Conservation (phyloP, 352 stramenopile species). For the Stephanocyclus meneghinianus region DNA sequence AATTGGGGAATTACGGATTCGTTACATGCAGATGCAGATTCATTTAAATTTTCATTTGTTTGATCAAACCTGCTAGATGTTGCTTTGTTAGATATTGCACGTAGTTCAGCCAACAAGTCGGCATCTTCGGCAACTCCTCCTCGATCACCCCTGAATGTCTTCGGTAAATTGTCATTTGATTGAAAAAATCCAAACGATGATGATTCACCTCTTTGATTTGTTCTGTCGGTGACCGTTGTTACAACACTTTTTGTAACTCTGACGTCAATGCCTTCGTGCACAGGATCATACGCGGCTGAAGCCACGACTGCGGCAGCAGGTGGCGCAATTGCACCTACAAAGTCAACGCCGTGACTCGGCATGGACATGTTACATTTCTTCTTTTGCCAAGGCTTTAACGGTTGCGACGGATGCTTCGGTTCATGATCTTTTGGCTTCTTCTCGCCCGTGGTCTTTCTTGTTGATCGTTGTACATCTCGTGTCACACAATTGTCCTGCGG, state of each 20-base stretch:
- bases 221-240: no score
- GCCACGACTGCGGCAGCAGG: neutral
- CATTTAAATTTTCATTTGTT: no score
- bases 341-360: constrained; percentile 8
- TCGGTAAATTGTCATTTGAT: constrained; percentile 20
- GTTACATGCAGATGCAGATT: no score
- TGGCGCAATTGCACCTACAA: constrained; percentile 29
- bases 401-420: neutral
- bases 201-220: neutral
- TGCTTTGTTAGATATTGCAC: no score
- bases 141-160: constrained; percentile 60
- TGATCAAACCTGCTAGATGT: no score
- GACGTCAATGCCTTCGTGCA: no score
- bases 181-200: constrained; percentile 1
- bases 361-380: neutral
- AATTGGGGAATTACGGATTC: no score
- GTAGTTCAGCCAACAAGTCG: constrained; percentile 53
- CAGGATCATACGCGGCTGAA: neutral
- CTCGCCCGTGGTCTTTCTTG: neutral
- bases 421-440: constrained; percentile 4
- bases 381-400: neutral
- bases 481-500: constrained; percentile 3
- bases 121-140: constrained; percentile 67
- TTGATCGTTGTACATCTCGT: constrained; percentile 27
- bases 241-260: no score